phyloP scores from a whole-genome alignment of 2,329 filamentous ascomycete species.

The Neodidymelliopsis sp. region DNA sequence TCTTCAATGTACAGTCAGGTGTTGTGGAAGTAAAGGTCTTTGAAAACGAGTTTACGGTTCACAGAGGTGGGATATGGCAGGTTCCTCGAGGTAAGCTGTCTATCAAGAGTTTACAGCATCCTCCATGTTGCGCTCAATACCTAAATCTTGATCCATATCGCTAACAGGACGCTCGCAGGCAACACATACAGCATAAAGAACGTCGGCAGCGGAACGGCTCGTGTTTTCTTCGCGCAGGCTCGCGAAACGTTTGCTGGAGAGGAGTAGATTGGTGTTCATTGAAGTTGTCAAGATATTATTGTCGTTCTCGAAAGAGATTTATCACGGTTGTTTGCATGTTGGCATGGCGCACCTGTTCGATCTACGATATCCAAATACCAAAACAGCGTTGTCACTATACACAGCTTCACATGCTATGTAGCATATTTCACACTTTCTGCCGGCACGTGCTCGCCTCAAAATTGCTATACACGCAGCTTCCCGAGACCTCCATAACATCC shows the following conservation, averaged over 20 bases:
- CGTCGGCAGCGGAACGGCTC: conserved; percentile 72
- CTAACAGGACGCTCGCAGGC: conserved; percentile 60
- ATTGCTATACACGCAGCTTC: not conserved
- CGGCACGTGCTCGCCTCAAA: no score
- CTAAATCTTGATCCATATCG: no score
- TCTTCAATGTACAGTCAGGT: conserved; percentile 88
- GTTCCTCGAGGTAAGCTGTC: conserved; percentile 83
- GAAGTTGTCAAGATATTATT: no score
- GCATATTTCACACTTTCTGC: not conserved
- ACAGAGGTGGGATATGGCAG: conserved; percentile 89
- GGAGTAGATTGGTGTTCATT: conserved; percentile 13
- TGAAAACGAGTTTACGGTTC: conserved; percentile 79
- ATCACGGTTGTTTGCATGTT: not conserved
- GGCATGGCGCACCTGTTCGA: no score
- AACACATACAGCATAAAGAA: conserved; percentile 95
- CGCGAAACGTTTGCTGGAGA: conserved; percentile 60
- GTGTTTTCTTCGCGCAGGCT: conserved; percentile 92
- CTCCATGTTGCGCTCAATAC: no score
- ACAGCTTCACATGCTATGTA: no score
- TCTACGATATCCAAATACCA: no score
- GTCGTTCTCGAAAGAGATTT: no score
- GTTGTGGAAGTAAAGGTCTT: conserved; percentile 81
- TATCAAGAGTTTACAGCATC: not conserved
- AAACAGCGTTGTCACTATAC: no score
- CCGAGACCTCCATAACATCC: not conserved